A percentile compares a stretch with the other conserved stretches of the same genome.
Conservation (phyloP, 163 green algal genomes). For the Trebouxiophyceae sp. region DNA sequence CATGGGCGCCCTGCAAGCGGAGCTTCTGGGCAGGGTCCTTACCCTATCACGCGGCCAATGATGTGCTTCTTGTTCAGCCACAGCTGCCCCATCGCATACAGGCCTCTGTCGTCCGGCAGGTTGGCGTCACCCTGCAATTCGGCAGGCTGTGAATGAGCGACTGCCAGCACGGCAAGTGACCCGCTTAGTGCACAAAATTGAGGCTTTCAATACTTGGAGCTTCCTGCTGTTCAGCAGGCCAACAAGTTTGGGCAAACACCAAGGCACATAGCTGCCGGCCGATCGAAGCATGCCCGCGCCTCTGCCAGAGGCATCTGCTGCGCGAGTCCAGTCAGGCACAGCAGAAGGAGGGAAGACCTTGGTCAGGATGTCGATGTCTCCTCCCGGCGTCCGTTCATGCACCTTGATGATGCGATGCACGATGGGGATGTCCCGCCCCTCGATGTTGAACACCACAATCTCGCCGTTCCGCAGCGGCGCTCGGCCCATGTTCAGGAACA, state of each 20-base stretch:
- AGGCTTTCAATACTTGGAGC: too few species aligned
- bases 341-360: too few species aligned
- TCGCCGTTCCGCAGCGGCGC: conserved; percentile 69
- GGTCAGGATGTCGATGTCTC: conserved; percentile 73
- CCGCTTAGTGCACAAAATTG: too few species aligned
- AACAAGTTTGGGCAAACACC: too few species aligned
- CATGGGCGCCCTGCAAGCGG: too few species aligned
- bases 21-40: conserved; percentile 17
- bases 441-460: conserved; percentile 94
- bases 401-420: conserved; percentile 91
- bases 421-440: conserved; percentile 92
- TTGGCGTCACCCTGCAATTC: conserved; percentile 97
- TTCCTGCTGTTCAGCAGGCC: too few species aligned
- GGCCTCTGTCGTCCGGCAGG: conserved; percentile 80
- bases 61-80: conserved; percentile 92
- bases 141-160: too few species aligned
- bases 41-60: conserved; percentile 89
- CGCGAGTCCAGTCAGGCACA: too few species aligned
- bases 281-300: background rate
- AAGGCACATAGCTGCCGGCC: too few species aligned
- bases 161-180: too few species aligned
- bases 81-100: conserved; percentile 84
- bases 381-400: conserved; percentile 21
- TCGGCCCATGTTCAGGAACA: conserved; percentile 84
- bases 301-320: too few species aligned